These are phyloP conservation scores for Oryza nivara DNA, from an alignment of 176 grass and related monocot genomes.

Conservation along the genomic window DNA sequence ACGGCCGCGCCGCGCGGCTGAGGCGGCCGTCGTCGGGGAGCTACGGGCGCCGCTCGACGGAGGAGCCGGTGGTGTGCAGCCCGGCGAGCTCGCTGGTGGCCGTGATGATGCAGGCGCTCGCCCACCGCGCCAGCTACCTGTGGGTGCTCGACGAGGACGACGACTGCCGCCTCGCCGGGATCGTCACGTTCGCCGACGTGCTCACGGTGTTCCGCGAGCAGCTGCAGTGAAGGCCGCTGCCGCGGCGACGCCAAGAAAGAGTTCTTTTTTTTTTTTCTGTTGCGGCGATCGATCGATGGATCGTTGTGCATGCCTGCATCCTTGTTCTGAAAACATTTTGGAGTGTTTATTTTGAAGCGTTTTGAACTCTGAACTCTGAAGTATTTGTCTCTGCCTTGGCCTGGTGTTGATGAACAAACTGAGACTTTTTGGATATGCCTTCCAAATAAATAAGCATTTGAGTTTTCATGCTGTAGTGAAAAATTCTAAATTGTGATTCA, in stretches of 20 bases:
- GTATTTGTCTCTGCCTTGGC: background rate
- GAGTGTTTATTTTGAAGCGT: conserved; percentile 28
- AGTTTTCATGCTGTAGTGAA: background rate
- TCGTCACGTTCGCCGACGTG: conserved; percentile 71
- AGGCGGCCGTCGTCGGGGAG: conserved; percentile 53
- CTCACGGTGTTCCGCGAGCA: conserved; percentile 72
- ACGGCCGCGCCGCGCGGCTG: conserved; percentile 7
- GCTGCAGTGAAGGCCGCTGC: conserved; percentile 40
- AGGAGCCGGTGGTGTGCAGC: conserved; percentile 70
- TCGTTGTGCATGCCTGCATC: background rate
- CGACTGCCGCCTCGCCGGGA: conserved; percentile 57
- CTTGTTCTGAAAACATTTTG: conserved; percentile 4
- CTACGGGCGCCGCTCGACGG: conserved; percentile 55
- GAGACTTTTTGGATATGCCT: conserved; percentile 8
- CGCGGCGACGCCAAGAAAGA: background rate
- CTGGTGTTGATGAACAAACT: conserved; percentile 19
- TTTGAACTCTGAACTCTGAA: background rate
- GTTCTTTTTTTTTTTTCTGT: conserved; percentile 9
- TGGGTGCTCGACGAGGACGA: conserved; percentile 81
- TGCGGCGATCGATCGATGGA: conserved; percentile 16
- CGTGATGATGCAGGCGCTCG: conserved; percentile 73
- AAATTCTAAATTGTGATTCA: background rate
- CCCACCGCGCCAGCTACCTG: conserved; percentile 65
- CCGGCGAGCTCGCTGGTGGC: conserved; percentile 78
- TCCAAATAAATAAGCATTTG: conserved; percentile 17